phyloP scores from a whole-genome alignment of 2,329 filamentous ascomycete species.

The Madurella fahalii region DNA sequence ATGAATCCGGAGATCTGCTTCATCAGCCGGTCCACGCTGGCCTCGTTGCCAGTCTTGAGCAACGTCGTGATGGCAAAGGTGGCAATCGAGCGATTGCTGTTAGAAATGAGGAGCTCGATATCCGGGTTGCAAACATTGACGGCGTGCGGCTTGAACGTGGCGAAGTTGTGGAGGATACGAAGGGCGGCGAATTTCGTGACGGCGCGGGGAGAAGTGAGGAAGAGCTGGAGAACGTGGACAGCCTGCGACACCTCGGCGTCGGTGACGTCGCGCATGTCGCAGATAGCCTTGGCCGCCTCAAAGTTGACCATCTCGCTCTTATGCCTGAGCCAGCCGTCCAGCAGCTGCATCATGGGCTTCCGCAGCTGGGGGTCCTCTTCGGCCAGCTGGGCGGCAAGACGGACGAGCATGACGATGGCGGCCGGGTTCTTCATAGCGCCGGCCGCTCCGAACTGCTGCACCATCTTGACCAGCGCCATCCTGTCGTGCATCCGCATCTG shows the following conservation, averaged over 20 bases:
- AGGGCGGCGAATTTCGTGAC: slow-evolving; percentile 98
- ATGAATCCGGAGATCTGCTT: slow-evolving; percentile 98
- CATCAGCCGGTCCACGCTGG: slow-evolving; percentile 94
- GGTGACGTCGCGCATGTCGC: slow-evolving; percentile 87
- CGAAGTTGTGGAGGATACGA: slow-evolving; percentile 92
- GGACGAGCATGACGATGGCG: slow-evolving; percentile 86
- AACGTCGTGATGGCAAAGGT: slow-evolving; percentile 98
- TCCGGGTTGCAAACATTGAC: slow-evolving; percentile 95
- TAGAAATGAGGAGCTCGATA: slow-evolving; percentile 94
- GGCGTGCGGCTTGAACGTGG: slow-evolving; percentile 89
- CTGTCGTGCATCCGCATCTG: slow-evolving; percentile 97
- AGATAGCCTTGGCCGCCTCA: slow-evolving; percentile 96
- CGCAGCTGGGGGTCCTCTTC: slow-evolving; percentile 86
- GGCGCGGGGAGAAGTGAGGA: slow-evolving; percentile 89
- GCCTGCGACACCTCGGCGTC: slow-evolving; percentile 89
- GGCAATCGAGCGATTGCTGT: slow-evolving; percentile 94
- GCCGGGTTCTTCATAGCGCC: slow-evolving; percentile 94
- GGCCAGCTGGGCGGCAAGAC: slow-evolving; percentile 86
- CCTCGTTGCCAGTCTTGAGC: slow-evolving; percentile 96
- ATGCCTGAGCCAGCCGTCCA: slow-evolving; percentile 94
- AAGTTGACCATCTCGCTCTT: slow-evolving; percentile 99
- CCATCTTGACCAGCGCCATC: slow-evolving; percentile 99
- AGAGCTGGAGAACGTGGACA: slow-evolving; percentile 91
- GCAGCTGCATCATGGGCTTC: slow-evolving; percentile 93
- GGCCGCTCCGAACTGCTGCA: slow-evolving; percentile 93